Evolutionary conservation across 225 moss, liverwort and hornwort genomes (phyloP).

Genomic region (Thuidium tamariscinum): DNA sequence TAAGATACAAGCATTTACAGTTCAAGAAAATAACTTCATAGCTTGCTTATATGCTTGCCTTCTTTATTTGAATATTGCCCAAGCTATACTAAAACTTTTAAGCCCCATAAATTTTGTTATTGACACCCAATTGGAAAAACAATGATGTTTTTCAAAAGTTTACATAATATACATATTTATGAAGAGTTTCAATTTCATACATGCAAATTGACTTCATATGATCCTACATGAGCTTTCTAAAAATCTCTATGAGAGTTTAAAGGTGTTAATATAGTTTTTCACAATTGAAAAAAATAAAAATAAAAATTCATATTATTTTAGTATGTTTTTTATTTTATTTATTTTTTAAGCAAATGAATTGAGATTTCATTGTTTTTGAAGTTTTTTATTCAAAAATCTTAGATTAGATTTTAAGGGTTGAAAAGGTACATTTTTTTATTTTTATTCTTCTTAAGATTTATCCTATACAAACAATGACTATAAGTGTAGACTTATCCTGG

Average conservation of each 20-base stretch:
- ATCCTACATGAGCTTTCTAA: not conserved
- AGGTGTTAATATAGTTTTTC: rapidly evolving
- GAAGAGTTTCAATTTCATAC: not conserved
- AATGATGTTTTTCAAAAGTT: rapidly evolving
- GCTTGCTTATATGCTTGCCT: rapidly evolving
- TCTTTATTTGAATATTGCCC: rapidly evolving
- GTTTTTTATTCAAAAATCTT: too few relatives aligned
- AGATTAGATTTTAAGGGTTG: too few relatives aligned
- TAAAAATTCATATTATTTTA: not conserved
- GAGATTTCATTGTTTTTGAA: too few relatives aligned
- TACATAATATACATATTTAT: rapidly evolving
- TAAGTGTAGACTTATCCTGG: rapidly evolving
- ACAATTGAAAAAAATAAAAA: not conserved
- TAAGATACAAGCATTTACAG: not conserved
- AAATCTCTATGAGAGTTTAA: not conserved
- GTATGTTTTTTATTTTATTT: too few relatives aligned
- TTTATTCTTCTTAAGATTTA: too few relatives aligned
- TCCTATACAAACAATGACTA: not conserved
- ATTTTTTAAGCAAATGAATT: too few relatives aligned
- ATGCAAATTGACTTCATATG: not conserved
- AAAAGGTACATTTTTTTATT: too few relatives aligned
- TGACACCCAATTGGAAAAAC: rapidly evolving
- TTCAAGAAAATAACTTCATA: not conserved
- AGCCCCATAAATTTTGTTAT: rapidly evolving
- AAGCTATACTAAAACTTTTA: rapidly evolving